Conservation (phyloP, 1,284 basidiomycete genomes). For the Meripilus lineatus region DNA sequence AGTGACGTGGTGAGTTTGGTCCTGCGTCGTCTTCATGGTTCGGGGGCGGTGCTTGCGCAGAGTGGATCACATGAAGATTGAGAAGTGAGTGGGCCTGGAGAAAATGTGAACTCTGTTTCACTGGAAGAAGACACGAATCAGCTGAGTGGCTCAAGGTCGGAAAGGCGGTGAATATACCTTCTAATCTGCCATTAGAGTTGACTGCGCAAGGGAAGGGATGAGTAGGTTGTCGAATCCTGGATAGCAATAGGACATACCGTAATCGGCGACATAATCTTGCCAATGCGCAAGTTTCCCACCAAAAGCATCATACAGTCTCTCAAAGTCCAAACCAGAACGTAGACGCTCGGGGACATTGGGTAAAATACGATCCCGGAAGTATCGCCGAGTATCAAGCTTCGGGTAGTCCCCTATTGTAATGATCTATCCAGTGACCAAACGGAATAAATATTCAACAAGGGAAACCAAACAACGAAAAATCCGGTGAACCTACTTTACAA, state of each 20-base stretch:
- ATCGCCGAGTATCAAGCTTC: constrained; percentile 60
- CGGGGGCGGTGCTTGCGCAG: constrained; percentile 46
- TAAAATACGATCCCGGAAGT: constrained; percentile 58
- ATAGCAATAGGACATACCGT: constrained; percentile 34
- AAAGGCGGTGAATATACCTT: constrained; percentile 26
- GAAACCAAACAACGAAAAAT: neutral
- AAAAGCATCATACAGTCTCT: constrained; percentile 68
- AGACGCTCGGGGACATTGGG: constrained; percentile 58
- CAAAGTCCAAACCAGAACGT: constrained; percentile 54
- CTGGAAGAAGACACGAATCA: constrained; percentile 29
- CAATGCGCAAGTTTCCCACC: constrained; percentile 81
- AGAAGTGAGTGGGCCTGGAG: constrained; percentile 70
- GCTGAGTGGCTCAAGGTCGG: neutral
- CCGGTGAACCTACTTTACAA: constrained; percentile 51
- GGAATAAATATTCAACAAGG: neutral
- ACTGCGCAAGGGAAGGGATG: constrained; percentile 18
- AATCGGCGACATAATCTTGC: constrained; percentile 73
- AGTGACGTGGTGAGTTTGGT: neutral
- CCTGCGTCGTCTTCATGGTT: constrained; percentile 8
- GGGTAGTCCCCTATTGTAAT: constrained; percentile 76
- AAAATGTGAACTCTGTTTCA: constrained; percentile 71
- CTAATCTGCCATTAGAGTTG: constrained; percentile 30
- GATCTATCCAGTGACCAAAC: constrained; percentile 40
- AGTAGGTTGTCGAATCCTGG: neutral
- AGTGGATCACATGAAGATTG: constrained; percentile 73